Base-by-base conservation (phyloP, 208 protist genomes). In the Endotrypanum monterogeii region DNA sequence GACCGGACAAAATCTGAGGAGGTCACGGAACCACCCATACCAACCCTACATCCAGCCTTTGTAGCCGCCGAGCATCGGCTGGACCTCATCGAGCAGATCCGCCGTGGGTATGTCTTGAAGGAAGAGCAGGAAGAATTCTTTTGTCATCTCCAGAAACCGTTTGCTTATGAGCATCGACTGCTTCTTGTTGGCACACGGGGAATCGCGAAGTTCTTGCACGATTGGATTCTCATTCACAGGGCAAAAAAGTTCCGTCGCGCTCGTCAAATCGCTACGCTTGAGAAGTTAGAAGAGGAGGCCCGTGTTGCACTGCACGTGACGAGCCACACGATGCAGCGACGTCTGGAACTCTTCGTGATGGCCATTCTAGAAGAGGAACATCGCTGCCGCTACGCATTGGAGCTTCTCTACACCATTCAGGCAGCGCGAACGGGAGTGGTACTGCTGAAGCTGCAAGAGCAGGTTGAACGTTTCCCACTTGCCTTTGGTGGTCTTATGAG, bases 401-500 rank as follows among this genome's bases (percentile, higher is more conserved):
- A 85, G 55, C 67, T 67, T 39, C 60, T 93, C 8, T 71, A 86
- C 18, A 12, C 83, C 48, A 61, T 67, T 37, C 63, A 79, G 52
- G 73, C 83, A 48, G 83, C 83, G 52, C 76, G 81, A 44, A 72
- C 79, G 1, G 86, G 80, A 0, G 66, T 89, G 18, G 69, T 82
- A 23, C 67, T 65, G 46, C 65, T 91, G 16, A 73, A 63, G 20
- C 60, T 93, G 32, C 68, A 58, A 23, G 80, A 88, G 35, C 79
- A 79, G 20, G 76, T 83, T 1, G 86, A 85, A 57, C 48, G 82
- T n/a, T 91, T 90, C 67, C 55, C 75, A 0, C 54, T 89, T n/a
- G 58, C 89, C 23, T 95, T 79, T 77, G 90, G 90, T 7, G 52
- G 69, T 20, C 55, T 60, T 11, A 95, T 95, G 90, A 66, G 72